phyloP scores from a whole-genome alignment of 1,139 yeast species.

The Scheffersomyces insectosa region DNA sequence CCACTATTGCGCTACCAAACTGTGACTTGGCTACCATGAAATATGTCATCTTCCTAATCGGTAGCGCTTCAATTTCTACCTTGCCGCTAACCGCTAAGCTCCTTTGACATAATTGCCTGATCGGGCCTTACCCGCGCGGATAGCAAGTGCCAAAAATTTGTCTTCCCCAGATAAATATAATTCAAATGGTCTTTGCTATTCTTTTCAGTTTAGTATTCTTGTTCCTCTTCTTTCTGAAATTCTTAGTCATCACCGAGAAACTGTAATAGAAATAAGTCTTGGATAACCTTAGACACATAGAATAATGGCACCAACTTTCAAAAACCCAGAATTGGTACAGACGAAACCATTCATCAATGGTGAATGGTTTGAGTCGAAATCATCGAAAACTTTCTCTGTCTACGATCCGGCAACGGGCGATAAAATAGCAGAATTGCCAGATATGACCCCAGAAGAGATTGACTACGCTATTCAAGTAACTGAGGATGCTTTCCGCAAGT shows the following conservation, averaged over 20 bases:
- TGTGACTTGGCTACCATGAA: no score
- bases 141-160: neutral
- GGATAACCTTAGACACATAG: neutral
- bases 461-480: slow-evolving; percentile 67
- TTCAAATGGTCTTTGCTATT: neutral
- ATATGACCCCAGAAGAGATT: slow-evolving; percentile 54
- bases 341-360: slow-evolving; percentile 69
- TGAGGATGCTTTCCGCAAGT: slow-evolving; percentile 56
- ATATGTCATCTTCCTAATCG: no score
- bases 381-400: slow-evolving; percentile 61
- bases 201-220: neutral
- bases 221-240: no score
- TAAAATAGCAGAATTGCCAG: slow-evolving; percentile 56
- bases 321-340: slow-evolving; percentile 57
- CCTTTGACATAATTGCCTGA: neutral
- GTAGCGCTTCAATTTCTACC: no score
- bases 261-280: no score
- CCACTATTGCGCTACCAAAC: neutral
- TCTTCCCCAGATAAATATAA: neutral
- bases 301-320: slow-evolving; percentile 33
- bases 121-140: neutral
- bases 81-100: no score
- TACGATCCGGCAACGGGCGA: slow-evolving; percentile 73
- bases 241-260: no score
- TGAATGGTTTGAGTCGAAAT: slow-evolving; percentile 57